These are phyloP conservation scores for Cyberlindnera americana DNA, from an alignment of 805 yeast species.

Conservation along the genomic window DNA sequence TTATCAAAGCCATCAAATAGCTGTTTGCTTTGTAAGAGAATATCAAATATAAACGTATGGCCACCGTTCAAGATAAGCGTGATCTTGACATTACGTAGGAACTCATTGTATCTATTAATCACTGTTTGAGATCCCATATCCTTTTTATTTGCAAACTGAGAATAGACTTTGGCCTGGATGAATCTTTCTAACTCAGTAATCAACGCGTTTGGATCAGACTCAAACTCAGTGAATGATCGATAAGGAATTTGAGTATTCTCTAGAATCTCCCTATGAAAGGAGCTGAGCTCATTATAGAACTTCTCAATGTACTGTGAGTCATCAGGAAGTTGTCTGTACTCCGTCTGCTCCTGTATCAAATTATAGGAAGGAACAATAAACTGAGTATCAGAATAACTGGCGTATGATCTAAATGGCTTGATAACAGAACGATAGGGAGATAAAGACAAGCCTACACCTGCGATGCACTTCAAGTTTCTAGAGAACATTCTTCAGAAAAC, in stretches of 20 bases:
- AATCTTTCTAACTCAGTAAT: constrained; percentile 37
- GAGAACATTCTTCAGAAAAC: too few species aligned
- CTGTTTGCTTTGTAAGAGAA: constrained; percentile 44
- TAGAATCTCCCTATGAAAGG: constrained; percentile 31
- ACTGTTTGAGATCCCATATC: constrained; percentile 19
- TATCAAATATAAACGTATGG: constrained; percentile 54
- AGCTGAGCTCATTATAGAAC: constrained; percentile 40
- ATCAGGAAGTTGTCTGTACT: constrained; percentile 48
- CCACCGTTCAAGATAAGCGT: constrained; percentile 54
- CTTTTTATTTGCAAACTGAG: constrained; percentile 15
- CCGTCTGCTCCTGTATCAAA: constrained; percentile 26
- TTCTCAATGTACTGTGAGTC: constrained; percentile 50
- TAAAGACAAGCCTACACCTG: too few species aligned
- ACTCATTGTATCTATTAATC: constrained; percentile 31
- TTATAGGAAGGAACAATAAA: constrained; percentile 17
- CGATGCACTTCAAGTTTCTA: too few species aligned
- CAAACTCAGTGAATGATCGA: constrained; percentile 36
- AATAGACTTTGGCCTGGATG: constrained; percentile 31
- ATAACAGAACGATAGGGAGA: too few species aligned
- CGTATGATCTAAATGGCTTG: constrained; percentile 14
- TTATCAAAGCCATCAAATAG: constrained; percentile 39
- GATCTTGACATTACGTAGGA: constrained; percentile 39
- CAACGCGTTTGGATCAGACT: constrained; percentile 35
- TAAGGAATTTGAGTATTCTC: constrained; percentile 20
- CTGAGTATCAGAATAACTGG: constrained; percentile 14